These are phyloP conservation scores for Porcisia hertigi DNA, from an alignment of 208 protist genomes.

Conservation along the genomic window DNA sequence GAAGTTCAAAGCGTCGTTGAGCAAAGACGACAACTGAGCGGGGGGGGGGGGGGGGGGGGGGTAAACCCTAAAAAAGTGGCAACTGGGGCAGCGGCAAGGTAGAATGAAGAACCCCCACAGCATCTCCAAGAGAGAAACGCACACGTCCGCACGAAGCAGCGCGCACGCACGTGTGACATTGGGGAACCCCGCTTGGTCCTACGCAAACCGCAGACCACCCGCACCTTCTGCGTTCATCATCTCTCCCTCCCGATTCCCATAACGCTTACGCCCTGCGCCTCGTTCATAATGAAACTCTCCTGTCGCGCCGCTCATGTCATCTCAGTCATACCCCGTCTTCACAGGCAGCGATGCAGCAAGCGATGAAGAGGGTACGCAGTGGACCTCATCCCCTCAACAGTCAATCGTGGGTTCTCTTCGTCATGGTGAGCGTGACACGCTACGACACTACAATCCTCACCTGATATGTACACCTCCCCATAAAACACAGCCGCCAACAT, in stretches of 20 bases:
- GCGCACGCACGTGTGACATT: too few relatives aligned
- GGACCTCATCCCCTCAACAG: neutral
- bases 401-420: neutral
- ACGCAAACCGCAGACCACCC: neutral
- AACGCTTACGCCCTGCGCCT: neutral
- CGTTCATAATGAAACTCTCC: neutral
- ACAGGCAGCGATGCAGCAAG: conserved; percentile 26
- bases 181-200: too few relatives aligned
- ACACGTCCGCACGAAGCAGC: too few relatives aligned
- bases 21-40: neutral
- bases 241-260: neutral
- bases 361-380: conserved; percentile 20
- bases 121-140: too few relatives aligned
- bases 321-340: neutral
- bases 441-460: neutral
- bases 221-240: neutral
- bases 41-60: neutral
- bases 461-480: conserved; percentile 9
- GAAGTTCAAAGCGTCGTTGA: neutral
- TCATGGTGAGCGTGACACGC: neutral
- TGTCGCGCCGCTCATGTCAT: neutral
- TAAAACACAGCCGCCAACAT: conserved; percentile 11
- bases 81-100: neutral
- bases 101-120: too few relatives aligned
- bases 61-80: neutral